phyloP scores from a whole-genome alignment of 2,329 filamentous ascomycete genomes.

The Furcasterigmium sp. region DNA sequence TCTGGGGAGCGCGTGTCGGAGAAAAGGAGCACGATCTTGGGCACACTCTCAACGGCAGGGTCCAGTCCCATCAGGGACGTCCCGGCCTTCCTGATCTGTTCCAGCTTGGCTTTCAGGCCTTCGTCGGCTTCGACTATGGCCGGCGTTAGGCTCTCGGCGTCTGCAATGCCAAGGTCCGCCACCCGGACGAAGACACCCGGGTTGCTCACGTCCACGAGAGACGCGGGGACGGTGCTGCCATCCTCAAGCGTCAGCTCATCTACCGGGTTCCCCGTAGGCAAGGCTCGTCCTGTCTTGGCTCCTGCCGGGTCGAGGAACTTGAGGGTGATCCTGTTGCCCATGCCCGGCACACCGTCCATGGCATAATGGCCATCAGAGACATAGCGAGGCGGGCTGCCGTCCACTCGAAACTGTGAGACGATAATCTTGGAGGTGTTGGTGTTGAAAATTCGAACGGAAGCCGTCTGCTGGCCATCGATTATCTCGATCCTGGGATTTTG shows the following conservation, averaged over 20 bases:
- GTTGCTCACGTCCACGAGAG: constrained; percentile 34
- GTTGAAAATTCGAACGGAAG: constrained; percentile 44
- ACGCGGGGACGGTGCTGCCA: constrained; percentile 22
- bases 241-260: constrained; percentile 23
- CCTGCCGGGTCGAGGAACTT: constrained; percentile 33
- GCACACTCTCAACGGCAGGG: constrained; percentile 28
- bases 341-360: constrained; percentile 35
- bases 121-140: constrained; percentile 23
- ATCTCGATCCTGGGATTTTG: constrained; percentile 2
- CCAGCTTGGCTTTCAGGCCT: constrained; percentile 23
- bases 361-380: constrained; percentile 24
- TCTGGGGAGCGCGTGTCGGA: constrained; percentile 16
- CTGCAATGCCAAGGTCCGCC: constrained; percentile 21
- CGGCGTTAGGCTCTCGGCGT: constrained; percentile 14
- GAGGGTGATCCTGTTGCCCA: constrained; percentile 26
- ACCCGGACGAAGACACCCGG: constrained; percentile 33
- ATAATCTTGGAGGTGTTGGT: constrained; percentile 54
- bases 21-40: constrained; percentile 40
- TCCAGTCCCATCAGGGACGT: constrained; percentile 34
- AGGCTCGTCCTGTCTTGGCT: constrained; percentile 30
- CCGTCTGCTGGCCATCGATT: constrained; percentile 4
- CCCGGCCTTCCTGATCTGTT: constrained; percentile 28
- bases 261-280: constrained; percentile 31
- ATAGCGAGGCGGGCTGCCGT: constrained; percentile 17
- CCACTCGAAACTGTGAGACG: constrained; percentile 28